phyloP scores from a whole-genome alignment of 2,329 filamentous ascomycete genomes.

The Neonectria punicea region DNA sequence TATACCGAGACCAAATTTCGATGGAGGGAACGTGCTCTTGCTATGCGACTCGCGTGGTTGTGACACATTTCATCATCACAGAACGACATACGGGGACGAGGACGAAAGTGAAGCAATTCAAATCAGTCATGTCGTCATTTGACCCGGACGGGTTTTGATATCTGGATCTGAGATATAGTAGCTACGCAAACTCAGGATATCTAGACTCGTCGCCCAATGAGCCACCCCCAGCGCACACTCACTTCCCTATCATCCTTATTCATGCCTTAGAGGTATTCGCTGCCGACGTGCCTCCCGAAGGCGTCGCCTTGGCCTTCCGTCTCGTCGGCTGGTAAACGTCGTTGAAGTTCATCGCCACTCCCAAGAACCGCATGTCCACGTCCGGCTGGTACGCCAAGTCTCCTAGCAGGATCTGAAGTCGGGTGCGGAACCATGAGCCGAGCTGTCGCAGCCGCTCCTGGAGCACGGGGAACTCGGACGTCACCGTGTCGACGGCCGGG shows the following conservation, averaged over 20 bases:
- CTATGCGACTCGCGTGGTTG: constrained; percentile 9
- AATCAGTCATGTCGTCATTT: constrained; percentile 29
- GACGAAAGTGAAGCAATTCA: constrained; percentile 15
- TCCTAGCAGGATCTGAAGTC: constrained; percentile 84
- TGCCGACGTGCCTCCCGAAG: constrained; percentile 33
- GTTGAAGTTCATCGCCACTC: constrained; percentile 99
- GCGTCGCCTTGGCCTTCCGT: constrained; percentile 63
- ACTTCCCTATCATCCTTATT: constrained; percentile 19
- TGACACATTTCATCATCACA: constrained; percentile 12
- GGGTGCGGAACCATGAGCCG: constrained; percentile 78
- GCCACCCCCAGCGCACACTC: constrained; percentile 2
- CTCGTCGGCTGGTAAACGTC: constrained; percentile 88
- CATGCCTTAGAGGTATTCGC: constrained; percentile 43
- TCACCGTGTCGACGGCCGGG: constrained; percentile 64
- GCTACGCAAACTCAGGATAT: constrained; percentile 1
- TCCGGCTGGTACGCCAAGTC: constrained; percentile 94
- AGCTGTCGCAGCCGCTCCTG: constrained; percentile 78
- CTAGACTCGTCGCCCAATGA: constrained; percentile 6
- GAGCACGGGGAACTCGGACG: constrained; percentile 76
- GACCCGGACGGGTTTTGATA: constrained; percentile 7
- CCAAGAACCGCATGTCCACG: constrained; percentile 93
- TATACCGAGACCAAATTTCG: not conserved
- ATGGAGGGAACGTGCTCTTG: constrained; percentile 4
- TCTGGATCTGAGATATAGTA: constrained; percentile 16
- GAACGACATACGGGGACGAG: not conserved